Base-by-base conservation (phyloP, 2,329 filamentous ascomycete genomes). In the Fusarium sp. region DNA sequence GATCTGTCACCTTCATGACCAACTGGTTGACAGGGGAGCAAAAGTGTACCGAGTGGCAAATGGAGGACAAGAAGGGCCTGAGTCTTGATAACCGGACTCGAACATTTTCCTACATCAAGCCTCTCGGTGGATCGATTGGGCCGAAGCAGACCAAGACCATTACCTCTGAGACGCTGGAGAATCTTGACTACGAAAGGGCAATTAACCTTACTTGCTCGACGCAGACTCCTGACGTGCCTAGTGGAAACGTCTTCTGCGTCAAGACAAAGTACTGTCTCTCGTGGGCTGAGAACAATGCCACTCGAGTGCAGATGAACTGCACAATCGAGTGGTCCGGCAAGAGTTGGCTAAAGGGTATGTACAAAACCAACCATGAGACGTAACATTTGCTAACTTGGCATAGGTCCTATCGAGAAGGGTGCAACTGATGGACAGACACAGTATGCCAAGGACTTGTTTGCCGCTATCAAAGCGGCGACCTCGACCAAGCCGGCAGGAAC, bases 251-350 rank as follows among this genome's bases (percentile, higher is more conserved):
- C 5, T 99, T 99, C 80, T 89, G 90, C 40, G 93, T 94, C 54
- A 98, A 98, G 84, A 99, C 96, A 4, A 94, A 93, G 77, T 99
- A 98, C 80, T 98, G 97, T 79, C 87, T 99, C 24, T 94, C 94
- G 61, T 99, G 96, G 96, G 95, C 92, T 5, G 91, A 96, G 60
- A 92, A 92, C 71, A 98, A 98, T 78, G 86, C 91, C 42, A 99
- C 97, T 1, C 90, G 95, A 31, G 85, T 99, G 34, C 91, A 96
- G 71, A 93, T 96, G 84, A 98, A 93, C 75, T 98, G 94, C 81
- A 93, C 91, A 3, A 93, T 98, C 50, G 97, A 99, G 80, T 99
- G 97, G 97, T 92, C 93, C 5, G 95, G 95, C 77, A 99, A 98
- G 87, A 98, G 95, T 85, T 99, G 96, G 96, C 85, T 99, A 54